phyloP scores from a whole-genome alignment of 768 basidiomycete genomes.

The Phylloporus scabripes region DNA sequence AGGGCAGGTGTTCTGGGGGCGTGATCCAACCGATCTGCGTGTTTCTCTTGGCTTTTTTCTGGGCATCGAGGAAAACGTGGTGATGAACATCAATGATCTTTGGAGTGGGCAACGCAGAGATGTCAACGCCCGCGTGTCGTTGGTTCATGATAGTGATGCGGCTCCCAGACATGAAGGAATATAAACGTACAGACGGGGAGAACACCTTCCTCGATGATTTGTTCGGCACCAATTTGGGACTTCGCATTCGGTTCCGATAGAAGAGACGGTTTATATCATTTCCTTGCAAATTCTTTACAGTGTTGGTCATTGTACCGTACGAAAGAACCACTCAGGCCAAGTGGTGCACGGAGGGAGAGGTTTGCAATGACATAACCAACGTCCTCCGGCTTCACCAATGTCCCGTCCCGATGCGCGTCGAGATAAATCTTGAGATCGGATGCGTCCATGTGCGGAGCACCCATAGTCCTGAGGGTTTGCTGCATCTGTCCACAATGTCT shows the following conservation, averaged over 20 bases:
- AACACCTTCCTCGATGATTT: slow-evolving; percentile 14
- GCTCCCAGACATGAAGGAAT: background rate
- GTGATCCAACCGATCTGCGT: slow-evolving; percentile 53
- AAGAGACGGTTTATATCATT: slow-evolving; percentile 12
- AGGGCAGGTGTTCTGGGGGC: slow-evolving; percentile 60
- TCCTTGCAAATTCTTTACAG: slow-evolving; percentile 50
- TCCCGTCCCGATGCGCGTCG: slow-evolving; percentile 53
- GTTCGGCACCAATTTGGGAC: slow-evolving; percentile 1
- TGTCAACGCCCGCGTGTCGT: background rate
- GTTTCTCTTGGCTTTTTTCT: slow-evolving; percentile 44
- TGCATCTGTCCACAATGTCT: slow-evolving; percentile 58
- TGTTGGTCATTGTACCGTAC: slow-evolving; percentile 74
- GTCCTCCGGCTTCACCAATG: slow-evolving; percentile 69
- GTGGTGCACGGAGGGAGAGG: slow-evolving; percentile 60
- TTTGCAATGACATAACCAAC: slow-evolving; percentile 76
- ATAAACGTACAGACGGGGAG: background rate
- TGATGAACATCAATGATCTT: slow-evolving; percentile 65
- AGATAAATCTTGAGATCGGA: slow-evolving; percentile 55
- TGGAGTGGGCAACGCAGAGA: background rate
- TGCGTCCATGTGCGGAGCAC: slow-evolving; percentile 47
- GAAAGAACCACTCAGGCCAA: slow-evolving; percentile 67
- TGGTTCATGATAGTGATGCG: slow-evolving; percentile 12
- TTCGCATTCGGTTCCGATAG: slow-evolving; percentile 17
- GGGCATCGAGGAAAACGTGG: slow-evolving; percentile 58
- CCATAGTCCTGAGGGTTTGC: slow-evolving; percentile 44